A percentile compares a stretch with the other conserved stretches of the same genome.
Evolutionary conservation across 352 stramenopile genomes (phyloP).

Genomic region (Pythium volutum): DNA sequence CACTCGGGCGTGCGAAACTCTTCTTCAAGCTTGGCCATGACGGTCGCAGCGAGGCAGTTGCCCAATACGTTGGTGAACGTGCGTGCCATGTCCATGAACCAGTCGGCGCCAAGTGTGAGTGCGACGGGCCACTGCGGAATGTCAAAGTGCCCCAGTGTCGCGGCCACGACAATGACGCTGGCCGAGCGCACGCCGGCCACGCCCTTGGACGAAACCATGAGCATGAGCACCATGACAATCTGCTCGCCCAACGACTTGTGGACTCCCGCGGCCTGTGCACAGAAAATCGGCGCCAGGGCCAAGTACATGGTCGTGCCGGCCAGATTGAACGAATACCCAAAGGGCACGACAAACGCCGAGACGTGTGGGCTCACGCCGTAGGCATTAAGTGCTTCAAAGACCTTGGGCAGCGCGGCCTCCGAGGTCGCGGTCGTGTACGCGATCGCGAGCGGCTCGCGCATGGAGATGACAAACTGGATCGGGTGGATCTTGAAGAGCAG

Average conservation of each 20-base stretch:
- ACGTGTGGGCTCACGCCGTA: conserved; percentile 52
- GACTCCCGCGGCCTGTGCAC: conserved; percentile 41
- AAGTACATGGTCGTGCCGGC: conserved; percentile 54
- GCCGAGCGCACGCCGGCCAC: conserved; percentile 12
- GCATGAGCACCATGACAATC: conserved; percentile 15
- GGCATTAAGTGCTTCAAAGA: conserved; percentile 47
- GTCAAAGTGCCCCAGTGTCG: conserved; percentile 25
- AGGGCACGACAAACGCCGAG: conserved; percentile 53
- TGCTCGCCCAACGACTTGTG: conserved; percentile 21
- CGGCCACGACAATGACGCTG: conserved; percentile 9
- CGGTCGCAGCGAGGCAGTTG: conserved; percentile 48
- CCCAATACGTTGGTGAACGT: conserved; percentile 55
- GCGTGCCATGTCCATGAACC: conserved; percentile 61
- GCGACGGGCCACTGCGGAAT: conserved; percentile 58
- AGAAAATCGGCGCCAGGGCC: conserved; percentile 47
- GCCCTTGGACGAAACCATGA: conserved; percentile 14
- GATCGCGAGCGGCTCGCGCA: conserved; percentile 51
- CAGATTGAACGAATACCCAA: conserved; percentile 70
- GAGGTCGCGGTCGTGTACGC: conserved; percentile 34
- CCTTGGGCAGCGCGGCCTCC: conserved; percentile 45
- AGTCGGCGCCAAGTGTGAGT: conserved; percentile 52
- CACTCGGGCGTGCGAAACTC: conserved; percentile 55
- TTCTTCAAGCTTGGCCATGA: conserved; percentile 64
- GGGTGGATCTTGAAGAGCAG: conserved; percentile 45
- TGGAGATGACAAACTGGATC: conserved; percentile 39